Conservation (phyloP, 345 rosid species). For the Camelina hispida region DNA sequence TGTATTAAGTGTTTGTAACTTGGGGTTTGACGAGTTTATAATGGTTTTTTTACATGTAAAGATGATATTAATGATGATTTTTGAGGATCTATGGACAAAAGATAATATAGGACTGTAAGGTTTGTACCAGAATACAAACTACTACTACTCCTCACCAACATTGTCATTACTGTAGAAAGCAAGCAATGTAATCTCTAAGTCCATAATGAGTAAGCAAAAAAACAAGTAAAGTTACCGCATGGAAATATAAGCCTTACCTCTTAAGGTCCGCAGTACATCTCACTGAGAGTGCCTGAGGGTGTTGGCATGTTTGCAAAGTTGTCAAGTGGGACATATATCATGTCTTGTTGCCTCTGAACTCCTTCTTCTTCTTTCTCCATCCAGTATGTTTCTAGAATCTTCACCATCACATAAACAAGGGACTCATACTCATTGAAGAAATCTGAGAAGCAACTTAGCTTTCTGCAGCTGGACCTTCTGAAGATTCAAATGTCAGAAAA, state of each 20-base stretch:
- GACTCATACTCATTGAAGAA: constrained; percentile 53
- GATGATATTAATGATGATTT: constrained; percentile 11
- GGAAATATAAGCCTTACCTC: constrained; percentile 27
- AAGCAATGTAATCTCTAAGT: constrained; percentile 20
- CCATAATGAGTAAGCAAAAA: background rate
- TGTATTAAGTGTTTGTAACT: constrained; percentile 28
- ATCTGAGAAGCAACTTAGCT: constrained; percentile 85
- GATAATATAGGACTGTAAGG: constrained; percentile 1
- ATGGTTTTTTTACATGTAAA: constrained; percentile 31
- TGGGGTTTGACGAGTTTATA: constrained; percentile 11
- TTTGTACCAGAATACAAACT: constrained; percentile 15
- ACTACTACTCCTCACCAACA: background rate
- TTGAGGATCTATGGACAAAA: constrained; percentile 8
- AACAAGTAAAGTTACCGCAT: background rate
- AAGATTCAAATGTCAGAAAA: constrained; percentile 95
- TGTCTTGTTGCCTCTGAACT: constrained; percentile 44
- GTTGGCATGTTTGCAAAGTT: constrained; percentile 36
- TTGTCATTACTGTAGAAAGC: constrained; percentile 11
- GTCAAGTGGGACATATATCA: constrained; percentile 28
- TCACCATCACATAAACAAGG: constrained; percentile 15
- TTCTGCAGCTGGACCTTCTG: constrained; percentile 77
- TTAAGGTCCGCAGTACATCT: constrained; percentile 42
- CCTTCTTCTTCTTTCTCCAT: constrained; percentile 44
- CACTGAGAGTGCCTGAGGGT: constrained; percentile 31
- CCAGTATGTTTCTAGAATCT: constrained; percentile 70